A percentile compares a stretch with the other conserved stretches of the same genome.
phyloP scores from a whole-genome alignment of 1,284 basidiomycete genomes.

The Cystobasidium sp. region DNA sequence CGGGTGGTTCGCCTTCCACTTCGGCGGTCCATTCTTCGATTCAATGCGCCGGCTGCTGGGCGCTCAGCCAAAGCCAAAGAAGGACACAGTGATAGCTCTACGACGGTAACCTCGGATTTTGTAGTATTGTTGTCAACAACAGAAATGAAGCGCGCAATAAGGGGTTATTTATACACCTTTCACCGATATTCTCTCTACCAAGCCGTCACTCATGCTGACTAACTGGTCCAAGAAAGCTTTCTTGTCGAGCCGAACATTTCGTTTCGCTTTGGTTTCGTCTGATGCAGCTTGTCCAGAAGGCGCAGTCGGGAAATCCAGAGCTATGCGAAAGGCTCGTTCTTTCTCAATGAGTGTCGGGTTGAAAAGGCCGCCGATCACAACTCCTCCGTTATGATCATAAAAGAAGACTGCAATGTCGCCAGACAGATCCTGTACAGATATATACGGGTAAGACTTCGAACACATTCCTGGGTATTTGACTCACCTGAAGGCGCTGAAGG shows the following conservation, averaged over 20 bases:
- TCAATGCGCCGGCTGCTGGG: constrained; percentile 5
- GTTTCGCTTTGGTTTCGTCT: neutral
- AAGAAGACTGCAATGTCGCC: constrained; percentile 81
- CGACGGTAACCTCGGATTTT: neutral
- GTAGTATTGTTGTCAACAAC: constrained; percentile 19
- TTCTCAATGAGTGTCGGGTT: constrained; percentile 65
- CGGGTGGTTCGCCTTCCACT: constrained; percentile 25
- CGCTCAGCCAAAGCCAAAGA: constrained; percentile 17
- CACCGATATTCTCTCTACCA: constrained; percentile 14
- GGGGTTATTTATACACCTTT: neutral
- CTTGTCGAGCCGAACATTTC: constrained; percentile 25
- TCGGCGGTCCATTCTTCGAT: constrained; percentile 34
- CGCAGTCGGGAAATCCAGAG: constrained; percentile 71
- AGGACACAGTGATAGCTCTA: constrained; percentile 1
- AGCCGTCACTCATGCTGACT: constrained; percentile 31
- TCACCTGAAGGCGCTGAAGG: constrained; percentile 71
- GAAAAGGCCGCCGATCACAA: constrained; percentile 81
- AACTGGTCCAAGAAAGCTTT: constrained; percentile 14
- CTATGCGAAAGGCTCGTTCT: constrained; percentile 72
- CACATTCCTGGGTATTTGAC: constrained; percentile 48
- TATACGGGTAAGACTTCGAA: neutral
- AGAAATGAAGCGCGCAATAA: neutral
- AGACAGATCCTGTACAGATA: constrained; percentile 61
- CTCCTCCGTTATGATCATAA: constrained; percentile 80
- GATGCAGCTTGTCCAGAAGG: constrained; percentile 5